These are phyloP conservation scores for Arabis hirsuta DNA, from an alignment of 345 rosid genomes.

Conservation along the genomic window DNA sequence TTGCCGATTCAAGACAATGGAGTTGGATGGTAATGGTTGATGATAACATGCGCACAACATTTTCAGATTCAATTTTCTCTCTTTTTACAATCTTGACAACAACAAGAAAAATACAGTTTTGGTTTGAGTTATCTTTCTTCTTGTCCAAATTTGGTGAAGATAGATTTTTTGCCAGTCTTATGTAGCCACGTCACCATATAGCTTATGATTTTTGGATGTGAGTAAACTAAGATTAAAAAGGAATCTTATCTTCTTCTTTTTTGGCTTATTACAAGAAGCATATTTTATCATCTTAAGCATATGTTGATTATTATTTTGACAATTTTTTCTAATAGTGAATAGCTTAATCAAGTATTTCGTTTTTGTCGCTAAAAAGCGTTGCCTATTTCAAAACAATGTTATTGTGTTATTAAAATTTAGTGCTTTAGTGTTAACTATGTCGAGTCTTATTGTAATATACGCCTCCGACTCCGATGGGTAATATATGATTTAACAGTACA, in stretches of 20 bases:
- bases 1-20: not conserved
- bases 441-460: too few species aligned
- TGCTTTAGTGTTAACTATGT: too few species aligned
- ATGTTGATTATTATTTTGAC: not conserved
- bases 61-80: constrained; percentile 2
- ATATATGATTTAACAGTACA: too few species aligned
- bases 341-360: not conserved
- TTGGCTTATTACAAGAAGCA: not conserved
- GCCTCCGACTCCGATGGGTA: too few species aligned
- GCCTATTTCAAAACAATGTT: too few species aligned
- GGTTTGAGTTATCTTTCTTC: constrained; percentile 14
- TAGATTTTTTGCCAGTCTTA: not conserved
- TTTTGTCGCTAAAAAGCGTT: too few species aligned
- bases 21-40: constrained; percentile 9
- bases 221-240: too few species aligned
- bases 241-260: not conserved
- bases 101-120: not conserved
- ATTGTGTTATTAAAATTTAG: too few species aligned
- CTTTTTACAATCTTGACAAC: not conserved
- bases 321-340: not conserved
- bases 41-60: constrained; percentile 31
- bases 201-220: too few species aligned
- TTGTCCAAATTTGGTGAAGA: constrained; percentile 23
- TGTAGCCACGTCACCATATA: too few species aligned
- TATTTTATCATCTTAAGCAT: not conserved